Evolutionary conservation across 208 protist genomes (phyloP).

Genomic region (Herpetomonas samuelpessoai): DNA sequence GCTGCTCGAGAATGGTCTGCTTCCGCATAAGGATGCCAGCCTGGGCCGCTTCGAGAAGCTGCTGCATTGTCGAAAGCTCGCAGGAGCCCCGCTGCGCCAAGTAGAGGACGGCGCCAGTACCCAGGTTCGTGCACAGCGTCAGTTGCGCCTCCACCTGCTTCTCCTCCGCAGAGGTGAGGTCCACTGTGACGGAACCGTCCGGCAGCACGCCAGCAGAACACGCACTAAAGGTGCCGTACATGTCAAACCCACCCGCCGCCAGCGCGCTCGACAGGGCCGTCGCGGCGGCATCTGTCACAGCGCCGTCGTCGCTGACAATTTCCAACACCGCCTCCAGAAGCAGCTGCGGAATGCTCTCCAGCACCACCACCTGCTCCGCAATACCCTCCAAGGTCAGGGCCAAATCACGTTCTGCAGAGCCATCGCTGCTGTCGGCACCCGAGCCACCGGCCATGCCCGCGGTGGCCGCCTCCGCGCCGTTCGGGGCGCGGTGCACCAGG

Average conservation of each 20-base stretch:
- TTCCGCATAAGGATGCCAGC: conserved; percentile 43
- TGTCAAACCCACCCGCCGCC: conserved; percentile 55
- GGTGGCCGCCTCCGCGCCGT: conserved; percentile 20
- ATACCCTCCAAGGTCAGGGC: conserved; percentile 75
- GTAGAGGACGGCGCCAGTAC: conserved; percentile 49
- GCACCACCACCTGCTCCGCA: conserved; percentile 66
- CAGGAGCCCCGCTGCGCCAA: conserved; percentile 53
- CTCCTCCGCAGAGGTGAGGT: conserved; percentile 51
- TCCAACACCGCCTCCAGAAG: conserved; percentile 75
- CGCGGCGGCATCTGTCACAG: conserved; percentile 65
- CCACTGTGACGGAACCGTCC: conserved; percentile 53
- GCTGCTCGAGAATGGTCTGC: conserved; percentile 36
- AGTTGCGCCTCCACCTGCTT: conserved; percentile 31
- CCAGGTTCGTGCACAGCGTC: conserved; percentile 45
- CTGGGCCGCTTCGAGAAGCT: conserved; percentile 46
- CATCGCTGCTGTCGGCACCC: conserved; percentile 3
- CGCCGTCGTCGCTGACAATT: conserved; percentile 68
- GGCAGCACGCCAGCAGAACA: conserved; percentile 53
- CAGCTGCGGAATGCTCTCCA: conserved; percentile 77
- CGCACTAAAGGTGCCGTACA: conserved; percentile 70
- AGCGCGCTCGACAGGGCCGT: conserved; percentile 65
- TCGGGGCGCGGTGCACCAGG: conserved; percentile 40
- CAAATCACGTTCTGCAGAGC: conserved; percentile 42
- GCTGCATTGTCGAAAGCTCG: conserved; percentile 54
- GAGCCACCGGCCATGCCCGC: conserved; percentile 13